Evolutionary conservation across 352 stramenopile species (phyloP), one percentile per base, ranked within the genome.

Genomic region (Pythium aquatile): DNA sequence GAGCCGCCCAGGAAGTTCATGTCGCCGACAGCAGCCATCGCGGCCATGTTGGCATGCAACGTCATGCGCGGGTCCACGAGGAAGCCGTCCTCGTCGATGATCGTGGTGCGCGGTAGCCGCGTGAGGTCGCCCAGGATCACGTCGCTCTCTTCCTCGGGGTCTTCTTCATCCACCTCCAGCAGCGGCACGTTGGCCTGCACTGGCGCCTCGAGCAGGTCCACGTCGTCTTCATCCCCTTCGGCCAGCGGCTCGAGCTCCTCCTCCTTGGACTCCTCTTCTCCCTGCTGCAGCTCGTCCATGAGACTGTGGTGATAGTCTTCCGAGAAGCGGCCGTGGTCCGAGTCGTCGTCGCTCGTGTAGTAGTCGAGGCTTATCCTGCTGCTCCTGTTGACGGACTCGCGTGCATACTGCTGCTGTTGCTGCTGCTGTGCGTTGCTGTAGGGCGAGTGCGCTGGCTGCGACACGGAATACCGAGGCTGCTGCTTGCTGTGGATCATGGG

Each of bases 31-130:
- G n/a, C n/a, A 17, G 14, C 30, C 30, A 35, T 54, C 13, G 40
- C 40, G 13, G 52, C 47, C 58, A 35, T 53, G 26, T 63, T 39
- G 57, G 40, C 40, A 10, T 40, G 56, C 16, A 66, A 40, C 32
- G 47, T 63, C 24, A 24, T 33, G 33, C 58, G 57, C 30, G 49
- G 57, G 32, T 65, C 64, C 28, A 70, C 51, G 16, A 58, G 44
- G 52, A 66, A 82, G 56, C 81, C 81, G 48, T 90, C 67, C 47
- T 91, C 83, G 57, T 91, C 83, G 61, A 90, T 77, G 53, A 91
- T 76, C 14, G 87, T 79, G 29, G 78, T 88, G 29, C 78, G 77
- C 40, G 77, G 75, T 26, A 90, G 73, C 4, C 70, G 74, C 46
- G 70, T 70, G 46, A 71, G 79, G 61, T 88, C 78, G 61, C 77